Evolutionary conservation across 805 yeast genomes (phyloP), one percentile per base, ranked within the genome.

Genomic region (Starmerella khaoyaiensis): DNA sequence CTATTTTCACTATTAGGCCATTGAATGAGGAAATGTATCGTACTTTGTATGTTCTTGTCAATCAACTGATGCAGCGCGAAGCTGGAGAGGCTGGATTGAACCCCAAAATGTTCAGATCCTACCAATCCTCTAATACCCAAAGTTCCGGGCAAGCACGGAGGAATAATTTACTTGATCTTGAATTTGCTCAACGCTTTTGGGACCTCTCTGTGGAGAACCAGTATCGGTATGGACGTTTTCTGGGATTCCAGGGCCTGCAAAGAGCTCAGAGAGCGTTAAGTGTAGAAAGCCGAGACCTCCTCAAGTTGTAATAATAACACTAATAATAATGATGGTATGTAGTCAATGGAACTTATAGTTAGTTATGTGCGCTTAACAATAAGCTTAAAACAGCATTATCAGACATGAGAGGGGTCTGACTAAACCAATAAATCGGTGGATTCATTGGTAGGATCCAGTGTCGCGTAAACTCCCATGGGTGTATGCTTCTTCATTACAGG

Each of bases 11-110:
- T 35, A 71, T 90, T 6, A 63, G 71, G 16, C 96, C 97, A 0
- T 61, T 84, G 10, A 62, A 69, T 28, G 97, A 90, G 53, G 60
- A 72, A 3, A 66, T 73, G 10, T 90, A 83, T 58, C 69, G 95
- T 56, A 65, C 93, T 40, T 64, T 90, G 53, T 81, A 79, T 52
- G 76, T 83, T 24, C 62, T 87, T 16, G 96, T 86, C 54, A 94
- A 84, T 57, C 95, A 84, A 50, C 60, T 90, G 35, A 68, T 69
- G 25, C 95, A 86, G 39, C 79, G 79, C 47, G 80, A 79, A 40
- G 65, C 64, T 26, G 84, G 79, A 45, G 58, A 62, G 40, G 76
- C 79, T 35, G 95, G 96, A 0, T 61, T 90, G 46, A 90, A 87
- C 54, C 93, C 94, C 22, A 48, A 60, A 17, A 48, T 47, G 48